These are phyloP conservation scores for Vachellia pachyceras DNA, from an alignment of 306 rosid genomes.

Conservation along the genomic window DNA sequence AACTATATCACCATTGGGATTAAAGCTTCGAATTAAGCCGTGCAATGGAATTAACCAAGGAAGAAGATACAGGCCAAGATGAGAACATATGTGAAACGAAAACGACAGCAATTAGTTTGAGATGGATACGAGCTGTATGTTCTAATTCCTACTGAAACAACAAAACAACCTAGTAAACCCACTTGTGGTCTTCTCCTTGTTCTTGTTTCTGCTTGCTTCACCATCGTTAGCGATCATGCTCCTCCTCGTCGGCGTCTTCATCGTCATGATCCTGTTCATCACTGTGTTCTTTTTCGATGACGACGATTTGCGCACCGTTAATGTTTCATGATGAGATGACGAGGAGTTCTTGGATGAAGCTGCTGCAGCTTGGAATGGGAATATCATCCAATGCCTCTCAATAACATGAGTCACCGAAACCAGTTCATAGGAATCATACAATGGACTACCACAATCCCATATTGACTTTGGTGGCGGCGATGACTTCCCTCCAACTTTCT, in stretches of 20 bases:
- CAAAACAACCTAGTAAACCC: not conserved
- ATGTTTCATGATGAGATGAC: not conserved
- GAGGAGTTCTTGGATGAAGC: not conserved
- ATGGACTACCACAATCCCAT: constrained; percentile 6
- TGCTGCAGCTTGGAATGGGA: not conserved
- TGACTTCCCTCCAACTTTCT: not conserved
- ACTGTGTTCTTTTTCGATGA: not conserved
- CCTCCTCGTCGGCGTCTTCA: not conserved
- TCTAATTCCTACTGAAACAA: not conserved
- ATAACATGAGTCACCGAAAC: not conserved
- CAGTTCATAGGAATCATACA: not conserved
- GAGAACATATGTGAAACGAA: not conserved
- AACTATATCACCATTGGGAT: not conserved
- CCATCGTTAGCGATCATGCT: not conserved
- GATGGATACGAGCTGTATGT: no score
- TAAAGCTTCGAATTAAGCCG: not conserved
- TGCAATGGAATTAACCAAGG: not conserved
- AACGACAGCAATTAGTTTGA: not conserved
- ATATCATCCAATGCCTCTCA: not conserved
- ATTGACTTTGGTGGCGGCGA: not conserved
- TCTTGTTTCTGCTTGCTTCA: not conserved
- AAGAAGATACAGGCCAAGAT: not conserved
- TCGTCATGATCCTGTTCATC: not conserved
- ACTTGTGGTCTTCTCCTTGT: not conserved
- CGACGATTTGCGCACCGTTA: not conserved